Evolutionary conservation across 1,139 yeast genomes (phyloP).

Genomic region (Trichomonascaceae sp.): DNA sequence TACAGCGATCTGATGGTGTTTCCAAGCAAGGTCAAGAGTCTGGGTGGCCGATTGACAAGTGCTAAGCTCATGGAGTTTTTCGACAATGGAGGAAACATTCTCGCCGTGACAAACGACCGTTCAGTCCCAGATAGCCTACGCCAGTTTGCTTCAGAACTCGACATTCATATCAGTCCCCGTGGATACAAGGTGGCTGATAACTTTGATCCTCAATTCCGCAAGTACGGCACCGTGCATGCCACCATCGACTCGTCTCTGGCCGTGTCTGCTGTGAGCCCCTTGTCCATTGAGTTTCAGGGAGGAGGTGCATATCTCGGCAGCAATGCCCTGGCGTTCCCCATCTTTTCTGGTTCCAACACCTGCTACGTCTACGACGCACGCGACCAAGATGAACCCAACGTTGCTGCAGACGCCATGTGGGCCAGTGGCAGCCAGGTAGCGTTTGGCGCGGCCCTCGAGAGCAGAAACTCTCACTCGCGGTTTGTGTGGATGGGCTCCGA

Average conservation of each 20-base stretch:
- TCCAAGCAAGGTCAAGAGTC: conserved; percentile 31
- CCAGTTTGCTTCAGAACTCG: conserved; percentile 62
- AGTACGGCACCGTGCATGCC: conserved; percentile 8
- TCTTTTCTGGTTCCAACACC: conserved; percentile 56
- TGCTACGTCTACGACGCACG: conserved; percentile 42
- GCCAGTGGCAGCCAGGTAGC: conserved; percentile 72
- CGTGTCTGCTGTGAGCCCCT: conserved; percentile 4
- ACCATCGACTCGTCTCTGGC: conserved; percentile 7
- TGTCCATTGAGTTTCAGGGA: conserved; percentile 20
- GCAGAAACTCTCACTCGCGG: conserved; percentile 67
- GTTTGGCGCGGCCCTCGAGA: conserved; percentile 72
- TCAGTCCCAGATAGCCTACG: conserved; percentile 63
- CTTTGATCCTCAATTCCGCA: conserved; percentile 30
- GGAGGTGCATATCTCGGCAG: conserved; percentile 45
- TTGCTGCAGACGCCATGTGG: conserved; percentile 38
- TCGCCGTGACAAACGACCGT: conserved; percentile 43
- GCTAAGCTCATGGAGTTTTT: conserved; percentile 39
- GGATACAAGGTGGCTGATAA: conserved; percentile 56
- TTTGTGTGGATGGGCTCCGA: conserved; percentile 67
- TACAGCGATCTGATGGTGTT: conserved; percentile 41
- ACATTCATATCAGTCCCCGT: conserved; percentile 74
- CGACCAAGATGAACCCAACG: conserved; percentile 28
- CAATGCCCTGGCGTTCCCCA: conserved; percentile 54
- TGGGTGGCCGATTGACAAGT: conserved; percentile 33
- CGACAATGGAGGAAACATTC: conserved; percentile 58